Evolutionary conservation across 768 basidiomycete genomes (phyloP), one percentile per base, ranked within the genome.

Genomic region (Boletus subparvulus): DNA sequence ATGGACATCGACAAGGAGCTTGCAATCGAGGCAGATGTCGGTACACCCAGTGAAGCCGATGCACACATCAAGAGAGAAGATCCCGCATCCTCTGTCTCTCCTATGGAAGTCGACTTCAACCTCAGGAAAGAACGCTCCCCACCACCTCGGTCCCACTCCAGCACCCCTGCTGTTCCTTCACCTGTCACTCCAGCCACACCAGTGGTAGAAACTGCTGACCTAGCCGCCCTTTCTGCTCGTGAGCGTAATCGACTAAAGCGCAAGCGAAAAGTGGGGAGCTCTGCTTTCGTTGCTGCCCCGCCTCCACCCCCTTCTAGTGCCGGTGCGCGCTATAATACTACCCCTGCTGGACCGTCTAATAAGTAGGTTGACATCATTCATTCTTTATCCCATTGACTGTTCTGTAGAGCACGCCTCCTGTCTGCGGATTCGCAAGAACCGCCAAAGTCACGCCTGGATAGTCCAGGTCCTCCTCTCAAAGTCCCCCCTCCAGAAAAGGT

Each of bases 171-270:
- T 1, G 72, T 61, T 35, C 77, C 81, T 3, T 80, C 85, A 0
- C 83, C 86, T 0, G 73, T 83, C 10, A 75, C 80, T 16, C 66
- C 71, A 7, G 50, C 64, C 4, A 70, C 74, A 6, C 71, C 75
- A 4, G 71, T 72, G 0, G 35, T 37, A 12, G 82, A 85, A 42
- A 30, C 58, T 9, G 59, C 74, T 13, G 84, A 87, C 59, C 58
- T 77, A 5, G 75, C 66, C 42, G 82, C 81, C 7, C 75, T 98
- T 44, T 97, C 94, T 33, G 93, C 94, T 12, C 85, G 97, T 52
- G 96, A 98, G 73, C 84, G 90, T 33, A 97, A 97, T 69, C 84
- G 95, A 46, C 77, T 98, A 33, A 99, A 99, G 72, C 83, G 97
- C 30, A 98, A 98, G 69, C 88, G 95, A 54, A 97, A 95, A 66